Evolutionary conservation across 108 stramenopile genomes (phyloP).

Genomic region (Nitzschia sp.): DNA sequence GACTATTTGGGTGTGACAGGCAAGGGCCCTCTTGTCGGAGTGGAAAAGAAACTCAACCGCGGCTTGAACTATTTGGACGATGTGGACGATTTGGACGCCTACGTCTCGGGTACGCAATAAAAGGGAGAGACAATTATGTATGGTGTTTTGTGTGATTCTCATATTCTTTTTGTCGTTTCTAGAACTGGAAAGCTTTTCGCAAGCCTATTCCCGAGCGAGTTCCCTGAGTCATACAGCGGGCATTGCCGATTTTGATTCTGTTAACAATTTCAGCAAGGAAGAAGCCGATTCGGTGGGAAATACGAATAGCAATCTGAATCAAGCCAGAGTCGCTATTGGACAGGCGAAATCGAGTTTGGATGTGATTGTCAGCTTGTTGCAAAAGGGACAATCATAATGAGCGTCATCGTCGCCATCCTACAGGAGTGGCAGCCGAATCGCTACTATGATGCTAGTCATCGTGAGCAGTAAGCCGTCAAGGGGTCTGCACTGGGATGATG

Average conservation of each 20-base stretch:
- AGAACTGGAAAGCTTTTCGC: conserved; percentile 62
- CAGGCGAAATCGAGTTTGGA: conserved; percentile 59
- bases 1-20: conserved; percentile 80
- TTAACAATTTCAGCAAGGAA: conserved; percentile 75
- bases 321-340: conserved; percentile 54
- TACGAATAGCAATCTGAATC: conserved; percentile 55
- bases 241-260: conserved; percentile 66
- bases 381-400: conserved; percentile 5
- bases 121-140: not conserved
- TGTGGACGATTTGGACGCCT: conserved; percentile 58
- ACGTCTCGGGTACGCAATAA: conserved; percentile 45
- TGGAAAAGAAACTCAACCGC: conserved; percentile 58
- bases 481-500: no score
- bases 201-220: conserved; percentile 53
- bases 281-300: conserved; percentile 24
- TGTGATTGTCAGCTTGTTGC: conserved; percentile 39
- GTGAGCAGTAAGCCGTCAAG: no score
- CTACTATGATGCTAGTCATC: no score
- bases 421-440: no score
- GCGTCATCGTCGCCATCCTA: no score
- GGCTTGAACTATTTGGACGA: conserved; percentile 52
- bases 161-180: not conserved
- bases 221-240: conserved; percentile 72
- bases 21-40: conserved; percentile 68
- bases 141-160: not conserved